Evolutionary conservation across 371 early-diverging fungal genomes (phyloP).

Genomic region (Apophysomyces variabilis): DNA sequence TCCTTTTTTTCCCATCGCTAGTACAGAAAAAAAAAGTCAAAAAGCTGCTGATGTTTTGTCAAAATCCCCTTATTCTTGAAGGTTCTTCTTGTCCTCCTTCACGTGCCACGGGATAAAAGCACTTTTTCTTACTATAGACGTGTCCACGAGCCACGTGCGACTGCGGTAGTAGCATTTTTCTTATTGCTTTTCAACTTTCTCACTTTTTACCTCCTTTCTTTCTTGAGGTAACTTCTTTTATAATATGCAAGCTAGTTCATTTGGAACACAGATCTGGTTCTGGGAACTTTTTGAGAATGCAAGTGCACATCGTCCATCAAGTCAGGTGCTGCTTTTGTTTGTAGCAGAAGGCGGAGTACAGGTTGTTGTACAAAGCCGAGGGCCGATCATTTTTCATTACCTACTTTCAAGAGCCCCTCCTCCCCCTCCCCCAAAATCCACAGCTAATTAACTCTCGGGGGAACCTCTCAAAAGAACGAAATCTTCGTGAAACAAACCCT

Average conservation of each 20-base stretch:
- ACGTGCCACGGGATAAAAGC: not conserved
- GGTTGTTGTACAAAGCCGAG: slow-evolving; percentile 2
- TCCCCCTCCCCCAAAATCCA: not conserved
- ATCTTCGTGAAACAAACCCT: not conserved
- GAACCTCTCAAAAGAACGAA: not conserved
- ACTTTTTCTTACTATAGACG: not conserved
- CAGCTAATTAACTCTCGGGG: not conserved
- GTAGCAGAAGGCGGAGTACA: not conserved
- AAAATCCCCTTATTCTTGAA: not conserved
- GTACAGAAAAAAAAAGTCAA: not conserved
- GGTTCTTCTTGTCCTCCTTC: not conserved
- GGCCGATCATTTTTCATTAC: slow-evolving; percentile 8
- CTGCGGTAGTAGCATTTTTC: not conserved
- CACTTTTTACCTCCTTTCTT: not conserved
- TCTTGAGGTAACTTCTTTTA: not conserved
- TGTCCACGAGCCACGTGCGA: not conserved
- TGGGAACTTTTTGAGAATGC: not conserved
- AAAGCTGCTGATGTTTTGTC: not conserved
- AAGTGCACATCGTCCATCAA: not conserved
- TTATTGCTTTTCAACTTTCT: too few species aligned
- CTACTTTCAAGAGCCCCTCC: not conserved
- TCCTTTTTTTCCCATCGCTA: not conserved
- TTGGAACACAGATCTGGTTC: not conserved
- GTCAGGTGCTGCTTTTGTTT: slow-evolving; percentile 5
- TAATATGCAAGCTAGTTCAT: too few species aligned